Base-by-base conservation (phyloP, 768 basidiomycete species). In the Rickenella mellea region DNA sequence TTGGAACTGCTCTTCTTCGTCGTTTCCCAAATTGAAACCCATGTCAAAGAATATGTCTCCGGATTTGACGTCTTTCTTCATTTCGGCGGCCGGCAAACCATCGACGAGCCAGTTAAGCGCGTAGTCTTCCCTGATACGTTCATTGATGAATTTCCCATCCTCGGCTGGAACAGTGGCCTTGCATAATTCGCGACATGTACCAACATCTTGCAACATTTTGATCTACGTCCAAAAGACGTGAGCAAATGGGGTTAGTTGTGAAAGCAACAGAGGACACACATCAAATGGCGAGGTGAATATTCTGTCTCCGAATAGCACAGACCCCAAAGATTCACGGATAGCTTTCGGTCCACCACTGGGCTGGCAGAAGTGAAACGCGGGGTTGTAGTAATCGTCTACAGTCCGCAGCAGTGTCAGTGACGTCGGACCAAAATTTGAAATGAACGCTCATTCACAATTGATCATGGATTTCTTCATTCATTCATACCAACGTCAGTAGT, bases 341-440 rank as follows among this genome's bases (percentile, higher is more conserved):
- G 75, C 76, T 55, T 76, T 60, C 17, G 79, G 71, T 8, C 89
- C 92, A 15, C 66, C 81, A 30, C 70, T 63, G 20, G 94, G 94
- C 44, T 75, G 55, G 55, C 94, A 98, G 61, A 97, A 96, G 47
- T 78, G 79, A 48, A 97, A 85, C 41, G 70, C 69, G 2, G 82
- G 75, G 54, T 92, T 76, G 61, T 97, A 98, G 63, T 94, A 97
- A 60, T 98, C 94, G 59, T 94, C 89, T 87, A 52, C n/a, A n/a
- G n/a, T n/a, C n/a, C n/a, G 27, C 26, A 52, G 46, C 46, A 45
- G 58, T 20, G 45, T 42, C 25, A 48, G 42, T 43, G 19, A n/a
- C 44, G 32, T 22, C 5, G 28, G 11, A 19, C 9, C 12, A 17
- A 14, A 17, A 36, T 8, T 10, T 6, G 3, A 36, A 36, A 36